Evolutionary conservation across 306 rosid genomes (phyloP).

Genomic region (Trichosanthes truncata): DNA sequence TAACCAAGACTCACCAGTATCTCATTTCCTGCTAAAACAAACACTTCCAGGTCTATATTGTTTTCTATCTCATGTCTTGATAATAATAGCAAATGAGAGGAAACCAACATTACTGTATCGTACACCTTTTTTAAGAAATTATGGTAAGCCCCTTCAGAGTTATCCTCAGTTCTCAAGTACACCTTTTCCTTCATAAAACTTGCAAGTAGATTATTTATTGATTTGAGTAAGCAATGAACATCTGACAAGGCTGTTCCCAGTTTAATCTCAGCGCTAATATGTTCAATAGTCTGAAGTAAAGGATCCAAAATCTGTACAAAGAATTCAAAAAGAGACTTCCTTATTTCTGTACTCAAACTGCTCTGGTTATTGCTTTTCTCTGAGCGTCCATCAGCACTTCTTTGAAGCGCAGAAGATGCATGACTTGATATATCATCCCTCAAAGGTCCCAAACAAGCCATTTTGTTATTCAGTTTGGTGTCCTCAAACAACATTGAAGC

Average conservation of each 20-base stretch:
- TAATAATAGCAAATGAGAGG: conserved; percentile 28
- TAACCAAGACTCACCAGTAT: conserved; percentile 44
- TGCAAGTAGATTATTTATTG: conserved; percentile 54
- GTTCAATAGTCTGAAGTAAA: conserved; percentile 35
- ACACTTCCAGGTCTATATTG: conserved; percentile 18
- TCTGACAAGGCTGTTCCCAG: conserved; percentile 27
- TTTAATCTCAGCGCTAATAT: conserved; percentile 21
- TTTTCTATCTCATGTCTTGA: conserved; percentile 26
- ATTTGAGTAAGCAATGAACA: conserved; percentile 42
- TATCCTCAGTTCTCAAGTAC: conserved; percentile 75
- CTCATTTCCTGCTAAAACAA: conserved; percentile 40
- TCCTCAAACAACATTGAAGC: conserved; percentile 25
- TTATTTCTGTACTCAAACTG: conserved; percentile 37
- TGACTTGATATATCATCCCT: conserved; percentile 17
- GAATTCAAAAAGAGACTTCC: conserved; percentile 53
- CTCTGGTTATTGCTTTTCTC: conserved; percentile 22
- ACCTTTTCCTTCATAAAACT: conserved; percentile 65
- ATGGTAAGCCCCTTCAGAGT: conserved; percentile 52
- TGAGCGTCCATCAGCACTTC: conserved; percentile 3
- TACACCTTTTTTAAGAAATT: conserved; percentile 66
- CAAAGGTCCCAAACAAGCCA: conserved; percentile 17
- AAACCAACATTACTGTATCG: conserved; percentile 32
- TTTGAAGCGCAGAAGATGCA: conserved; percentile 11
- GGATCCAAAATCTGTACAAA: conserved; percentile 75
- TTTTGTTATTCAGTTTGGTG: conserved; percentile 23